These are phyloP conservation scores for Limonium bicolor DNA, from an alignment of 148 eudicot species.

Conservation along the genomic window DNA sequence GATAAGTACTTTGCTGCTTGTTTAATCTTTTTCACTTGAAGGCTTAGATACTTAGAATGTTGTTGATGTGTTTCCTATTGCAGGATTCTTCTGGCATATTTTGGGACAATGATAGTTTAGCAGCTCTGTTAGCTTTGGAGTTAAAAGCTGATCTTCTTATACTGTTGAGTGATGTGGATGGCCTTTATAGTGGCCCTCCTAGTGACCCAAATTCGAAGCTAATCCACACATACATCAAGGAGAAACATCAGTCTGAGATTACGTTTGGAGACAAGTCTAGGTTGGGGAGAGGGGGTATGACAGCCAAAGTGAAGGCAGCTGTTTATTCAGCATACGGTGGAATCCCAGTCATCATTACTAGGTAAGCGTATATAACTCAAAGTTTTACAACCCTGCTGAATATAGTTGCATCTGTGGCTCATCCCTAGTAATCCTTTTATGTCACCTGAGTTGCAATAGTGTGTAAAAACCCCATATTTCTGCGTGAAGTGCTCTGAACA, in stretches of 20 bases:
- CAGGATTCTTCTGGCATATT: conserved; percentile 97
- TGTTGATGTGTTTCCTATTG: neutral
- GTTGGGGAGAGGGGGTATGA: conserved; percentile 97
- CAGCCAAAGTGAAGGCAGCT: conserved; percentile 97
- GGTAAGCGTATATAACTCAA: too few species aligned
- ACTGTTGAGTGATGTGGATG: conserved; percentile 93
- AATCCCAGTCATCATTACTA: conserved; percentile 88
- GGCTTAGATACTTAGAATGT: too few species aligned
- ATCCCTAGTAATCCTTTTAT: too few species aligned
- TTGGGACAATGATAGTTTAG: conserved; percentile 97
- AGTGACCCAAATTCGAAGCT: conserved; percentile 73
- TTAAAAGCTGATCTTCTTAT: conserved; percentile 90
- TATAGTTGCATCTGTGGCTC: too few species aligned
- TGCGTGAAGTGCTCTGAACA: too few species aligned
- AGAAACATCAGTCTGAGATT: conserved; percentile 55
- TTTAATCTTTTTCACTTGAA: too few species aligned
- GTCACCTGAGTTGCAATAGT: too few species aligned
- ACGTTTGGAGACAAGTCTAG: conserved; percentile 97
- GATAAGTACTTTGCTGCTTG: too few species aligned
- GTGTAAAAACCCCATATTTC: too few species aligned
- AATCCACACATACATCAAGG: conserved; percentile 69
- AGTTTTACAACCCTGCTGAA: too few species aligned
- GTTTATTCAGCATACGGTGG: conserved; percentile 77
- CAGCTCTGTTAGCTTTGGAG: conserved; percentile 86
- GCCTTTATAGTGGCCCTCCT: conserved; percentile 93